A percentile compares a stretch with the other conserved stretches of the same genome.
Evolutionary conservation across 768 basidiomycete species (phyloP).

Genomic region (Calocybe indica): DNA sequence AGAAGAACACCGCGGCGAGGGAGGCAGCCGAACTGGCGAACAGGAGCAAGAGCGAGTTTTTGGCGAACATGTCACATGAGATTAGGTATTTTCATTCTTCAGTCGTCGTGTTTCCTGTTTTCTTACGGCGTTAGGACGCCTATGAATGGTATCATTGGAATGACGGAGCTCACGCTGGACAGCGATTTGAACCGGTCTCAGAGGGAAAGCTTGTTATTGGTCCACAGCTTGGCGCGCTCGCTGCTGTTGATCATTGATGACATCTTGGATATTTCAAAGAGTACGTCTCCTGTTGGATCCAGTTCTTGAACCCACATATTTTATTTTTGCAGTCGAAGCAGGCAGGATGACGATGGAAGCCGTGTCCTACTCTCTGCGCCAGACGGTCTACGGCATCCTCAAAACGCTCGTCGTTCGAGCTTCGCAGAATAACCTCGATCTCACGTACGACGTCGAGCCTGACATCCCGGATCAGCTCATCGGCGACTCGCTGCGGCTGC

Average conservation of each 20-base stretch:
- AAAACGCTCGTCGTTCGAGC: conserved; percentile 98
- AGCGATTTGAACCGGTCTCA: conserved; percentile 93
- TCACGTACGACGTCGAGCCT: conserved; percentile 94
- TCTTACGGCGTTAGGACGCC: conserved; percentile 63
- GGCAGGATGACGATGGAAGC: conserved; percentile 99
- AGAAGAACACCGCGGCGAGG: conserved; percentile 97
- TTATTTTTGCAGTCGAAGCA: conserved; percentile 72
- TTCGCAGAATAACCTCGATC: conserved; percentile 91
- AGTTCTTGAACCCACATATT: conserved; percentile 8
- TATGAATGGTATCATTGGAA: conserved; percentile 99
- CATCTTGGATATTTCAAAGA: conserved; percentile 99
- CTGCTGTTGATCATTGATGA: conserved; percentile 97
- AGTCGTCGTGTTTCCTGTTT: conserved; percentile 5
- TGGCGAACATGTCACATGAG: conserved; percentile 98
- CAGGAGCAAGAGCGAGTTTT: conserved; percentile 93
- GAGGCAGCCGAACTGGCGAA: conserved; percentile 99
- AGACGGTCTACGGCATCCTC: conserved; percentile 94
- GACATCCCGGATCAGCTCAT: conserved; percentile 96
- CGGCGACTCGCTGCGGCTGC: conserved; percentile 89
- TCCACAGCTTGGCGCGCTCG: conserved; percentile 90
- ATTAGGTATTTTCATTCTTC: conserved; percentile 52
- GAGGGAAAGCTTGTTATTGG: conserved; percentile 90
- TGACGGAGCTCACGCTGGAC: conserved; percentile 97
- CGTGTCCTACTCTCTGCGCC: conserved; percentile 96
- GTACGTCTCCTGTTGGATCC: conserved; percentile 40